Conservation (phyloP, 108 stramenopile species). For the Parmales sp. region DNA sequence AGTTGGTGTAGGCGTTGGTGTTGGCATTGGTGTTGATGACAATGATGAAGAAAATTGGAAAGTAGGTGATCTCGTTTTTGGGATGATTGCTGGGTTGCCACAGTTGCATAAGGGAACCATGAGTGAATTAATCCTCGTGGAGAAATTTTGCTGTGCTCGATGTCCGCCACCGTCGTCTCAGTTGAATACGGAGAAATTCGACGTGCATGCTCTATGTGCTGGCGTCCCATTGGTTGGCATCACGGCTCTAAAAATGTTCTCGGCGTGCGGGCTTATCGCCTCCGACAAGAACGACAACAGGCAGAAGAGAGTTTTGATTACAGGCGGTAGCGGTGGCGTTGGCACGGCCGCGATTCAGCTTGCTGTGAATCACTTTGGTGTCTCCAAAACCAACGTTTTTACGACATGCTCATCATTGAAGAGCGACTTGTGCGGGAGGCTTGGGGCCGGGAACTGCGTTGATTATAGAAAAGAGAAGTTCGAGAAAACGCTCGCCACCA, state of each 20-base stretch:
- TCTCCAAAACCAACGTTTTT: background rate
- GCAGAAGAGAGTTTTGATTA: background rate
- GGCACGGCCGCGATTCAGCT: conserved; percentile 19
- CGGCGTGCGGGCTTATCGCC: too few relatives aligned
- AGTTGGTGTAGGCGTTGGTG: too few relatives aligned
- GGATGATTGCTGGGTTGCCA: conserved; percentile 7
- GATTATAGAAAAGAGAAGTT: conserved; percentile 15
- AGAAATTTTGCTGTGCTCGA: background rate
- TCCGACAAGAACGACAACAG: background rate
- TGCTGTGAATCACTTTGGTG: conserved; percentile 6
- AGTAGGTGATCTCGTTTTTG: conserved; percentile 7
- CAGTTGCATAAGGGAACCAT: background rate
- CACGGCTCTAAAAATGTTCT: conserved; percentile 10
- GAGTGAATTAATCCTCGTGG: too few relatives aligned
- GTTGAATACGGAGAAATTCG: background rate
- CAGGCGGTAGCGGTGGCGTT: conserved; percentile 14
- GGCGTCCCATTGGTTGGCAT: conserved; percentile 15
- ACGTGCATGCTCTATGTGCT: background rate
- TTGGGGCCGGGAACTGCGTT: conserved; percentile 11
- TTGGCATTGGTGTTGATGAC: background rate
- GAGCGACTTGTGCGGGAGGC: conserved; percentile 1
- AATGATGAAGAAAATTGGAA: background rate
- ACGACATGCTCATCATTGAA: conserved; percentile 7
- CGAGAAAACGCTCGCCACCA: background rate
- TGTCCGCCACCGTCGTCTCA: too few relatives aligned